phyloP scores from a whole-genome alignment of 306 rosid genomes.

The Carpinus fangiana region DNA sequence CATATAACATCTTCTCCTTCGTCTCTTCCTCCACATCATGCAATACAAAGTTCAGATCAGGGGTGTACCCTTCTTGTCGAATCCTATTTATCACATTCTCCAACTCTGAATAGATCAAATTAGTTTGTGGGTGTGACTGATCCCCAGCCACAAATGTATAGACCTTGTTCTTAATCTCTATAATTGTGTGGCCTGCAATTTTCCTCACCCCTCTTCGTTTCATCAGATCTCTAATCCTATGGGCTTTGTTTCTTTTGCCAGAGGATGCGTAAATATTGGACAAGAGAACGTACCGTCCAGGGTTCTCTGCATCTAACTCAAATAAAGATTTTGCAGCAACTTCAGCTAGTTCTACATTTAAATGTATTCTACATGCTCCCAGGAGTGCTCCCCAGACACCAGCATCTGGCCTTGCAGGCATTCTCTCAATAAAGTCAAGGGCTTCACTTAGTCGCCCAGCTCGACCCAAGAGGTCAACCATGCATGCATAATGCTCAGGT shows the following conservation, averaged over 20 bases:
- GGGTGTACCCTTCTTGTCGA: conserved; percentile 38
- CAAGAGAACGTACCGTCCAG: conserved; percentile 46
- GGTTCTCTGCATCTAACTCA: conserved; percentile 38
- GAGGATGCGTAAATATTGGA: conserved; percentile 45
- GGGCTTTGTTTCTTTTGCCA: conserved; percentile 33
- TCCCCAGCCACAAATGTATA: conserved; percentile 49
- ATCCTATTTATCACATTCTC: conserved; percentile 37
- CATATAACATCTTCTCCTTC: conserved; percentile 39
- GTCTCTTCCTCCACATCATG: conserved; percentile 47
- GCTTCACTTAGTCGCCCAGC: conserved; percentile 41
- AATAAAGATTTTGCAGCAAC: conserved; percentile 35
- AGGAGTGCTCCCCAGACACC: conserved; percentile 52
- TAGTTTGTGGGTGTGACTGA: conserved; percentile 29
- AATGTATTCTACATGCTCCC: conserved; percentile 45
- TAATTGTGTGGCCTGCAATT: conserved; percentile 36
- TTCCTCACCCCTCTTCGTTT: conserved; percentile 43
- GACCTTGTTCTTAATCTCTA: conserved; percentile 40
- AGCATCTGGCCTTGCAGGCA: conserved; percentile 44
- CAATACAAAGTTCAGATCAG: conserved; percentile 38
- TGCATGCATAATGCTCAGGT: conserved; percentile 45
- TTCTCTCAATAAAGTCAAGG: conserved; percentile 35
- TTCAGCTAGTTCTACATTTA: conserved; percentile 45
- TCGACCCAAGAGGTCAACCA: conserved; percentile 58
- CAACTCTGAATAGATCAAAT: conserved; percentile 35
- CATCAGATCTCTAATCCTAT: conserved; percentile 39